Conservation (phyloP, 2,329 filamentous ascomycete genomes). For the Fusarium piperis region DNA sequence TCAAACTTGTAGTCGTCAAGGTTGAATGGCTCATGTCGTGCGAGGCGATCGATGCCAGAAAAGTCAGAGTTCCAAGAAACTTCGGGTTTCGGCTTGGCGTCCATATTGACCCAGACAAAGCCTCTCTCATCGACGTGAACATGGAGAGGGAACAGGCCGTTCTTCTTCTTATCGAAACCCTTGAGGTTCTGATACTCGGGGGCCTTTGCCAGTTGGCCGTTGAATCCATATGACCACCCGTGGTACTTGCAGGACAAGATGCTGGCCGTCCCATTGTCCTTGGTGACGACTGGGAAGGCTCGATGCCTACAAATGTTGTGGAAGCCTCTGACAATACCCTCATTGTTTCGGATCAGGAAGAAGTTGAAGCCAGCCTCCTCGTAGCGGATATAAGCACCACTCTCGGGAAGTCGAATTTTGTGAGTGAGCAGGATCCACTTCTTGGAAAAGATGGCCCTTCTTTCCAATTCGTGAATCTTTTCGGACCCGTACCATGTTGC, state of each 20-base stretch:
- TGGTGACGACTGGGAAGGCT: conserved; percentile 65
- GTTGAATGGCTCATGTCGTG: conserved; percentile 55
- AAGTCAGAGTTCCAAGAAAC: conserved; percentile 63
- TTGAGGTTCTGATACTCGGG: conserved; percentile 66
- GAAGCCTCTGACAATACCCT: conserved; percentile 66
- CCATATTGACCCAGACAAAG: conserved; percentile 69
- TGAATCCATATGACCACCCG: conserved; percentile 68
- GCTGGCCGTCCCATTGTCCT: conserved; percentile 58
- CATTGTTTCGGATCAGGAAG: conserved; percentile 61
- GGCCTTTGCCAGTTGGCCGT: conserved; percentile 68
- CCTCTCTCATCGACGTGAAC: conserved; percentile 62
- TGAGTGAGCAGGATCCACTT: conserved; percentile 66
- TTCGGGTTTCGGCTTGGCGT: conserved; percentile 55
- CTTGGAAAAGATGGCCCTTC: conserved; percentile 65
- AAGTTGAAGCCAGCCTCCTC: conserved; percentile 65
- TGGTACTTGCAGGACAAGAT: conserved; percentile 70
- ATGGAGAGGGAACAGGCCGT: conserved; percentile 64
- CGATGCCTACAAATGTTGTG: conserved; percentile 71
- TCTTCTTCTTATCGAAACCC: conserved; percentile 64
- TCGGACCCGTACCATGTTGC: conserved; percentile 59
- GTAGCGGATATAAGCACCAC: conserved; percentile 65
- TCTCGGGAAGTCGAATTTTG: conserved; percentile 58
- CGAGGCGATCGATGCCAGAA: conserved; percentile 54
- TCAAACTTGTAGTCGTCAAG: conserved; percentile 65
- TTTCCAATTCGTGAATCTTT: conserved; percentile 66